A percentile compares a stretch with the other conserved stretches of the same genome.
These are phyloP conservation scores for Xylaria sp. DNA, from an alignment of 2,329 filamentous ascomycete genomes.

Conservation along the genomic window DNA sequence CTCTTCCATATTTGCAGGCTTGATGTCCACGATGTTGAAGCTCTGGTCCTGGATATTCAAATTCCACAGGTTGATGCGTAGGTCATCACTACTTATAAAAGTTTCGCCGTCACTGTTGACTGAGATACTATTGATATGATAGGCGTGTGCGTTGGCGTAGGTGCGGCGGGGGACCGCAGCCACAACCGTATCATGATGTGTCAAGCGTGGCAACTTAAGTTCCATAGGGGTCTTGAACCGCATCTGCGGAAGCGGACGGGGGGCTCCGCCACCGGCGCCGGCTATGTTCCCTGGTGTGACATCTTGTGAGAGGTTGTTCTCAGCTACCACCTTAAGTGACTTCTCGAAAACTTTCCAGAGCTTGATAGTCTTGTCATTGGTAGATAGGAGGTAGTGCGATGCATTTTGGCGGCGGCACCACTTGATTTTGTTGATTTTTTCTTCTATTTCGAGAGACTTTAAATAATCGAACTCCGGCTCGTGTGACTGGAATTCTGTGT, in stretches of 20 bases:
- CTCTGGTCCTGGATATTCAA: constrained; percentile 99
- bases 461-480: constrained; percentile 99
- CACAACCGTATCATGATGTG: constrained; percentile 97
- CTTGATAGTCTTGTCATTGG: constrained; percentile 99
- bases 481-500: constrained; percentile 99
- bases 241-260: constrained; percentile 71
- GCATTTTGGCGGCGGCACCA: constrained; percentile 99
- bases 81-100: constrained; percentile 97
- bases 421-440: constrained; percentile 99
- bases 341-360: constrained; percentile 99
- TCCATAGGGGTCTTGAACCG: constrained; percentile 82
- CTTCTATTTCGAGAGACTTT: constrained; percentile 98
- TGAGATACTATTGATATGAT: constrained; percentile 99
- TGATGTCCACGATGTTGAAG: constrained; percentile 99
- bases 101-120: constrained; percentile 99
- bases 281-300: constrained; percentile 76
- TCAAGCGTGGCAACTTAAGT: constrained; percentile 92
- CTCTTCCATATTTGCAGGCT: constrained; percentile 99
- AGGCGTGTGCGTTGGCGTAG: constrained; percentile 97
- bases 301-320: constrained; percentile 97
- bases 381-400: constrained; percentile 96
- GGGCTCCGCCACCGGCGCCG: constrained; percentile 74
- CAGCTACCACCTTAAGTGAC: constrained; percentile 96
- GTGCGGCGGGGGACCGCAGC: constrained; percentile 94
- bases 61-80: constrained; percentile 98